phyloP scores from a whole-genome alignment of 768 basidiomycete genomes.

The Phylloporus sp. region DNA sequence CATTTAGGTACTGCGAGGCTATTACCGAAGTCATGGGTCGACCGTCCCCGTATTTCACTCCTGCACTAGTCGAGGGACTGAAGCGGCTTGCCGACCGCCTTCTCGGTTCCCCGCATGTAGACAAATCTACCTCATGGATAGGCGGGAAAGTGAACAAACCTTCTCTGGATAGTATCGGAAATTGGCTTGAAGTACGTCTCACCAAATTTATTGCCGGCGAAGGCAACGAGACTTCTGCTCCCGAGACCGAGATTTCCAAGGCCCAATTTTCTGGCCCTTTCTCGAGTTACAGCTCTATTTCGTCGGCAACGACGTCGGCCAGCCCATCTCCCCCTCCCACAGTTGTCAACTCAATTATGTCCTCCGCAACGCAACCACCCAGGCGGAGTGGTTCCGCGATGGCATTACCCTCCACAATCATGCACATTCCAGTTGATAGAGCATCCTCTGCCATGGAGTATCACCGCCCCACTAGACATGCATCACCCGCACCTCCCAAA shows the following conservation, averaged over 20 bases:
- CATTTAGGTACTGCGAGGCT: constrained; percentile 90
- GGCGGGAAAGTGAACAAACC: constrained; percentile 83
- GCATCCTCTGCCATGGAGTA: constrained; percentile 79
- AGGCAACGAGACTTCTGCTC: constrained; percentile 44
- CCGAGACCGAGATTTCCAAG: constrained; percentile 33
- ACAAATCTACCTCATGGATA: constrained; percentile 84
- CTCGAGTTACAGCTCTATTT: constrained; percentile 88
- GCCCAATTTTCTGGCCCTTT: constrained; percentile 69
- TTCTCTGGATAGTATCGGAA: constrained; percentile 85
- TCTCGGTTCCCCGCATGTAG: constrained; percentile 61
- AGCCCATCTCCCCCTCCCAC: constrained; percentile 72
- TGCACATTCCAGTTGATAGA: constrained; percentile 56
- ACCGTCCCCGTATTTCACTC: constrained; percentile 61
- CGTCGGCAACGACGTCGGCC: constrained; percentile 70
- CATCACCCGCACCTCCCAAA: constrained; percentile 51
- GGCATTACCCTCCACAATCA: constrained; percentile 45
- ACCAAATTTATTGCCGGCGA: constrained; percentile 96
- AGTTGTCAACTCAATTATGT: constrained; percentile 35
- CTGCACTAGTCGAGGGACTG: constrained; percentile 64
- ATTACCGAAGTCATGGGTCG: constrained; percentile 64
- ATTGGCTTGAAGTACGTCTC: constrained; percentile 88
- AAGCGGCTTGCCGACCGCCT: constrained; percentile 77
- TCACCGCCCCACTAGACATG: constrained; percentile 44
- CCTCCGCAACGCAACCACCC: constrained; percentile 40
- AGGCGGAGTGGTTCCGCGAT: constrained; percentile 67